phyloP scores from a whole-genome alignment of 1,139 yeast genomes.

The Saccharomycopsis hybrid region DNA sequence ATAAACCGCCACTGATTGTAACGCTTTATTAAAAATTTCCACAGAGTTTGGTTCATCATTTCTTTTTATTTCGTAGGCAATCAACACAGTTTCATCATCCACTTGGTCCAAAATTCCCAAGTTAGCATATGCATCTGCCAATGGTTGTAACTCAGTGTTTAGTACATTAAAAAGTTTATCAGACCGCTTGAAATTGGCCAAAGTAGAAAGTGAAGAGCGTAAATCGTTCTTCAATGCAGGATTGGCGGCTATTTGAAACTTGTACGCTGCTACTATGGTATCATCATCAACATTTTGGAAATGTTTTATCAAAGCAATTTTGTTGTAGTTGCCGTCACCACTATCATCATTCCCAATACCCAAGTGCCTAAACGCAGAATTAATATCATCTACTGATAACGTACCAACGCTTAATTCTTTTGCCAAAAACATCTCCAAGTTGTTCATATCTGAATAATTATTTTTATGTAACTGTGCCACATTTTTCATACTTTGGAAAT shows the following conservation, averaged over 20 bases:
- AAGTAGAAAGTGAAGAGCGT: slow-evolving; percentile 35
- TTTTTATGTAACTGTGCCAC: slow-evolving; percentile 38
- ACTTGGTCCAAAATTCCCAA: slow-evolving; percentile 59
- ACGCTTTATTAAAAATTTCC: slow-evolving; percentile 37
- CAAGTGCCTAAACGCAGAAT: slow-evolving; percentile 46
- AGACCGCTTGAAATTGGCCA: slow-evolving; percentile 45
- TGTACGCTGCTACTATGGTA: slow-evolving; percentile 41
- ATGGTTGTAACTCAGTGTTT: slow-evolving; percentile 47
- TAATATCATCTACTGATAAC: slow-evolving; percentile 56
- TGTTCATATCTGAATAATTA: slow-evolving; percentile 33
- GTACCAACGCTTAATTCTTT: slow-evolving; percentile 50
- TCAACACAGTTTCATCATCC: slow-evolving; percentile 68
- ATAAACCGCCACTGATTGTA: slow-evolving; percentile 52
- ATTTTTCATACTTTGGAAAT: slow-evolving; percentile 59
- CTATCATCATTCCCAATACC: slow-evolving; percentile 36
- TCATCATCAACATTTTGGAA: slow-evolving; percentile 34
- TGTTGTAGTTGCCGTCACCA: too few species aligned
- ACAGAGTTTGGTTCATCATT: slow-evolving; percentile 39
- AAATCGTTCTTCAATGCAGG: slow-evolving; percentile 29
- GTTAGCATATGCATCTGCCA: slow-evolving; percentile 52
- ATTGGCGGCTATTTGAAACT: slow-evolving; percentile 33
- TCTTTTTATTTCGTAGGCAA: slow-evolving; percentile 59
- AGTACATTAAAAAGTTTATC: slow-evolving; percentile 38
- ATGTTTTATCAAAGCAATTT: not conserved
- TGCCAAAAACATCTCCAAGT: slow-evolving; percentile 45